phyloP scores from a whole-genome alignment of 1,284 basidiomycete genomes.

The Amylostereum chailletii region DNA sequence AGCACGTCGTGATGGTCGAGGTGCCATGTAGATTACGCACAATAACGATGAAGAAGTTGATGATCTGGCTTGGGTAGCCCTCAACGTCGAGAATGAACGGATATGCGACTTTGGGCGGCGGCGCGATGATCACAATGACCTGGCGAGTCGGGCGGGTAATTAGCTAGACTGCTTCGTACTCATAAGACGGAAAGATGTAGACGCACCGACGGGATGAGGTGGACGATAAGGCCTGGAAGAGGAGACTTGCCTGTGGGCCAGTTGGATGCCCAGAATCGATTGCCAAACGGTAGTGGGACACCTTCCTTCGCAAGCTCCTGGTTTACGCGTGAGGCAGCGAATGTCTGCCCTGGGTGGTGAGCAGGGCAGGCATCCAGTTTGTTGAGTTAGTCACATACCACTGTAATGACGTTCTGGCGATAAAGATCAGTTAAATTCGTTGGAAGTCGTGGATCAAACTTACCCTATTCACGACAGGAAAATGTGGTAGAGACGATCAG shows the following conservation, averaged over 20 bases:
- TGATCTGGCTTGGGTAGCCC: conserved; percentile 48
- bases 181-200: no score
- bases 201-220: conserved; percentile 27
- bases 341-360: conserved; percentile 25
- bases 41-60: conserved; percentile 46
- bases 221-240: conserved; percentile 33
- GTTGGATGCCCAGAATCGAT: conserved; percentile 35
- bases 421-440: not conserved
- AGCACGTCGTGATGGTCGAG: not conserved
- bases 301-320: conserved; percentile 51
- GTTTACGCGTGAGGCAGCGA: conserved; percentile 34
- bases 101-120: conserved; percentile 36
- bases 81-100: conserved; percentile 50
- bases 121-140: conserved; percentile 40
- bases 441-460: not conserved
- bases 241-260: conserved; percentile 37
- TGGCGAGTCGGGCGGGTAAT: conserved; percentile 13
- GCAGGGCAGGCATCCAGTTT: not conserved
- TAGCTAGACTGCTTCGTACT: not conserved
- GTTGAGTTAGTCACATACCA: conserved; percentile 1
- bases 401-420: conserved; percentile 8
- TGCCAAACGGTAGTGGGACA: conserved; percentile 35
- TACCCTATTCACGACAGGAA: conserved; percentile 2
- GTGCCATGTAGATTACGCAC: conserved; percentile 20
- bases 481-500: not conserved